Conservation (phyloP, 768 basidiomycete genomes). For the Coprinellus micaceus region DNA sequence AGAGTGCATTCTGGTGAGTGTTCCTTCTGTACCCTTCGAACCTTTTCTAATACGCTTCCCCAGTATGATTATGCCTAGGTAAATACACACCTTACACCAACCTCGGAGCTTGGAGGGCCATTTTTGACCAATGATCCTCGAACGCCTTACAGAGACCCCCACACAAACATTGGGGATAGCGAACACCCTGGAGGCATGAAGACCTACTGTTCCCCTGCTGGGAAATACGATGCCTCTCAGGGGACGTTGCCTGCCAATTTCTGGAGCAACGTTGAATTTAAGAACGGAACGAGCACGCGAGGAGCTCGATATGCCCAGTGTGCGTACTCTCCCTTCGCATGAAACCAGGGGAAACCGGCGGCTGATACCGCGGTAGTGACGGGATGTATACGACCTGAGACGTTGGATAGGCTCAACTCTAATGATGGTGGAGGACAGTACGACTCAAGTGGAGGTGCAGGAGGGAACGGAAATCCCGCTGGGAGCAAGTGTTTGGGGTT, state of each 20-base stretch:
- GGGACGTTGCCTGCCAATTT: slow-evolving; percentile 45
- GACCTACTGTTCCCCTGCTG: slow-evolving; percentile 49
- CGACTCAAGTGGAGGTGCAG: slow-evolving; percentile 51
- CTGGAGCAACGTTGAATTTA: slow-evolving; percentile 50
- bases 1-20: slow-evolving; percentile 42
- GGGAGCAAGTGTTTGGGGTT: slow-evolving; percentile 49
- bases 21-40: not conserved
- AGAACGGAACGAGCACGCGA: slow-evolving; percentile 38
- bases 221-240: slow-evolving; percentile 37
- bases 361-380: slow-evolving; percentile 42
- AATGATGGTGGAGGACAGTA: slow-evolving; percentile 52
- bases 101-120: slow-evolving; percentile 5
- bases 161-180: slow-evolving; percentile 54
- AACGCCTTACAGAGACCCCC: slow-evolving; percentile 31
- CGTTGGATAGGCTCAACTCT: slow-evolving; percentile 40
- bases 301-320: slow-evolving; percentile 44
- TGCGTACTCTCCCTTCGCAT: too few species aligned
- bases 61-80: slow-evolving; percentile 50
- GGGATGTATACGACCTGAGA: slow-evolving; percentile 46
- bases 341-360: too few species aligned
- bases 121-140: not conserved
- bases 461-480: slow-evolving; percentile 46
- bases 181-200: slow-evolving; percentile 52
- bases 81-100: slow-evolving; percentile 15
- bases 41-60: not conserved